Percentiles rank a stretch among this genome's conserved stretches.
Conservation (phyloP, 2,329 filamentous ascomycete genomes). For the Fusarium dlaminii region DNA sequence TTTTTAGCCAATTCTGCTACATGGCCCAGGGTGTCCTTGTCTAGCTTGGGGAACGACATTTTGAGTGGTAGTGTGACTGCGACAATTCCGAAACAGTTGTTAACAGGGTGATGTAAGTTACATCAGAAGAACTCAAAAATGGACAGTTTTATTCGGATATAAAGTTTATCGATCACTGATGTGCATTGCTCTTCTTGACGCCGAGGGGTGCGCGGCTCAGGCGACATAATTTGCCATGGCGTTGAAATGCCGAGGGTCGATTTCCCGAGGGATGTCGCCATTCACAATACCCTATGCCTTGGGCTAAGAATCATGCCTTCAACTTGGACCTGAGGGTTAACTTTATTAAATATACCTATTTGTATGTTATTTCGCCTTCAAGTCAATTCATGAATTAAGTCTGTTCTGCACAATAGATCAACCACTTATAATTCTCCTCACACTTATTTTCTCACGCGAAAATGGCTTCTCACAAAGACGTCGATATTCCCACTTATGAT, state of each 20-base stretch:
- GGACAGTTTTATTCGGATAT: background rate
- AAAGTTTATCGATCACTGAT: background rate
- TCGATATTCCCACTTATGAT: background rate
- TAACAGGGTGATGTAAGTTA: background rate
- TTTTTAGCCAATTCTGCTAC: background rate
- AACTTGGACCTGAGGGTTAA: accelerated
- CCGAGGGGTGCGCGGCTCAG: background rate
- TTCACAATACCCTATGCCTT: background rate
- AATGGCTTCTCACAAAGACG: background rate
- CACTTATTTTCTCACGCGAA: background rate
- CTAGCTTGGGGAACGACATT: background rate
- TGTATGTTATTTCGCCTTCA: background rate
- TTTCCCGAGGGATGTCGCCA: background rate
- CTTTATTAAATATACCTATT: accelerated
- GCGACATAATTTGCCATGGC: background rate
- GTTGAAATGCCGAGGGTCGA: background rate
- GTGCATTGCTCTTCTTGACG: background rate
- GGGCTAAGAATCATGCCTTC: background rate
- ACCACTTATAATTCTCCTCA: too few species aligned
- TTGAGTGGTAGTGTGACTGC: background rate
- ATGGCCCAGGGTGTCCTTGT: background rate
- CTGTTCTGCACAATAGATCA: background rate
- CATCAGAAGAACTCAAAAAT: background rate
- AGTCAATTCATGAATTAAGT: background rate
- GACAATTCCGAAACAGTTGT: background rate